Evolutionary conservation across 2,329 filamentous ascomycete species (phyloP), one percentile per base, ranked within the genome.

Genomic region (Penicillium sp.): DNA sequence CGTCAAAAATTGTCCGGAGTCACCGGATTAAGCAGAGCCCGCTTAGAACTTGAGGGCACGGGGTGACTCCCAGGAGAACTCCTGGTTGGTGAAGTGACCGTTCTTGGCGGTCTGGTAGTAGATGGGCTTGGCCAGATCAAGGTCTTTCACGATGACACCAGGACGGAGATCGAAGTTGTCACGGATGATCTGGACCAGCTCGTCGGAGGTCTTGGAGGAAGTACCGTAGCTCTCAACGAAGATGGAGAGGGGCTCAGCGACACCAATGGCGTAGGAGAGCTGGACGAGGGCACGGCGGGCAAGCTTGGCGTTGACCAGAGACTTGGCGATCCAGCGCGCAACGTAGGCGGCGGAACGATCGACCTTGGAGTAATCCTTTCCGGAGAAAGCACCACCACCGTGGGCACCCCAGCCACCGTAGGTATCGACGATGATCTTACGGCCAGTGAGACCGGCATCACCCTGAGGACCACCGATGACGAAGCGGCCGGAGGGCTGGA

Each of bases 301-400:
- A 62, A 99, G 89, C 71, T 89, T 88, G 70, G 93, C 90, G 72
- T 87, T 81, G 69, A 99, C 91, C 65, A 99, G 86, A 41, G 94
- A 99, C 87, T 99, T 99, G 82, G 94, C 94, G 78, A 99, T 92
- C 94, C 94, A 99, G 77, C 94, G 92, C 69, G 86, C 92, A 69
- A 97, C 87, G 83, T 99, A 99, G 74, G 94, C 94, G 67, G 94
- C 94, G 53, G 94, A 97, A 72, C 94, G 91, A 78, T 99, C 94
- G 80, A 99, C 94, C 87, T 99, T 99, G 86, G 92, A 97, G 87
- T 97, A 99, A 80, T 99, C 94, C 89, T 99, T 99, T 74, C 94
- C 94, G 72, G 94, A 97, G 90, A 99, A 99, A 79, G 94, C 94
- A 89, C 94, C 94, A 84, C 94, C 94, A 85, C 94, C 94, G 85